Evolutionary conservation across 768 basidiomycete species (phyloP).

Genomic region (Dendrothele bispora): DNA sequence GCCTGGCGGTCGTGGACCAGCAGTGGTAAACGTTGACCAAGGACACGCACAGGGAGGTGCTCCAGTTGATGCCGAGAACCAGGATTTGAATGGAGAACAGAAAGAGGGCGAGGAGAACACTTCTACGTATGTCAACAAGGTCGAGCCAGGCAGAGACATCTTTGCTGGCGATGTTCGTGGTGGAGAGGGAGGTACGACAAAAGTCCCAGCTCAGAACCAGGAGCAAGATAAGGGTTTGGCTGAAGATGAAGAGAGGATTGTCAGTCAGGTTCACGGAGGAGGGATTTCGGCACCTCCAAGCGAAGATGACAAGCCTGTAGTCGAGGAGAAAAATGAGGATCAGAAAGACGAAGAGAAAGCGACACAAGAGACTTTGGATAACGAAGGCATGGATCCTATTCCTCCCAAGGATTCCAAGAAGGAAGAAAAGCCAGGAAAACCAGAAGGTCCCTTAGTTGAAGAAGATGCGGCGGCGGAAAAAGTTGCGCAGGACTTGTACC

Average conservation of each 20-base stretch:
- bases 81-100: background rate
- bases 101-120: conserved; percentile 29
- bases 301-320: no score
- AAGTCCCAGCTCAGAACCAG: conserved; percentile 21
- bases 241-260: conserved; percentile 32
- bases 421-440: conserved; percentile 4
- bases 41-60: conserved; percentile 16
- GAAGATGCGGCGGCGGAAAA: conserved; percentile 51
- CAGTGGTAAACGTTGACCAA: conserved; percentile 54
- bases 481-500: conserved; percentile 55
- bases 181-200: conserved; percentile 50
- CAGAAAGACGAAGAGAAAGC: conserved; percentile 1
- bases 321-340: background rate
- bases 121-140: conserved; percentile 43
- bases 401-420: conserved; percentile 6
- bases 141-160: conserved; percentile 76
- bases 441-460: conserved; percentile 43
- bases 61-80: conserved; percentile 5
- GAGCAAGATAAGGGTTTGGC: conserved; percentile 11
- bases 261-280: conserved; percentile 41
- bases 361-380: background rate
- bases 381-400: conserved; percentile 6
- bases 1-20: conserved; percentile 51
- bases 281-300: conserved; percentile 9
- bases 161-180: conserved; percentile 61